These are phyloP conservation scores for Parastagonospora avenae DNA, from an alignment of 2,329 filamentous ascomycete species.

Conservation along the genomic window DNA sequence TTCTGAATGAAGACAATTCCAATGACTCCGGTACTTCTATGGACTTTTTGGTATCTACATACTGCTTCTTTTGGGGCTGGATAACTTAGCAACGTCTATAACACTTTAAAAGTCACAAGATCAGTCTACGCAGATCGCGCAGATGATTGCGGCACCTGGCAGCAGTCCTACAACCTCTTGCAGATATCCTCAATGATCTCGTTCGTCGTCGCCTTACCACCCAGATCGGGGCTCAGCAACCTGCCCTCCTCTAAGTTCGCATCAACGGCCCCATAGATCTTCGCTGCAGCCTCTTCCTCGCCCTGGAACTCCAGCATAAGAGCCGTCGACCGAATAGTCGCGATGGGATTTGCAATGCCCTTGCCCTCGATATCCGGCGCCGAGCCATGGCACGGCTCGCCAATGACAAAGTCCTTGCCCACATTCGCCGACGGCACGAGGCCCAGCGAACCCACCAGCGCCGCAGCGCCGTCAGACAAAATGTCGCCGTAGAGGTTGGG, in stretches of 20 bases:
- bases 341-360: constrained; percentile 94
- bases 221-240: constrained; percentile 86
- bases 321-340: constrained; percentile 86
- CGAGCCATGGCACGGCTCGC: constrained; percentile 95
- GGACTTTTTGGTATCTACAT: too few relatives aligned
- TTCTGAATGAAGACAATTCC: too few relatives aligned
- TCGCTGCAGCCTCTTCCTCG: constrained; percentile 82
- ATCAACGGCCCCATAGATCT: constrained; percentile 91
- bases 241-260: constrained; percentile 83
- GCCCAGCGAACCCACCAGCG: constrained; percentile 87
- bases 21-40: too few relatives aligned
- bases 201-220: constrained; percentile 82
- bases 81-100: too few relatives aligned
- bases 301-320: constrained; percentile 97
- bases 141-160: too few relatives aligned
- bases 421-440: constrained; percentile 96
- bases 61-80: too few relatives aligned
- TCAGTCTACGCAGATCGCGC: too few relatives aligned
- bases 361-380: constrained; percentile 94
- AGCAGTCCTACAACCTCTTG: constrained; percentile 69
- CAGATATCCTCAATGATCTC: constrained; percentile 89
- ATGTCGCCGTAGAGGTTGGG: constrained; percentile 98
- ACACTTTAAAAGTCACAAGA: too few relatives aligned
- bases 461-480: constrained; percentile 91
- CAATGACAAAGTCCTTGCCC: constrained; percentile 90